phyloP scores from a whole-genome alignment of 257 asterid genomes.

The Solanum lycopersicoides region DNA sequence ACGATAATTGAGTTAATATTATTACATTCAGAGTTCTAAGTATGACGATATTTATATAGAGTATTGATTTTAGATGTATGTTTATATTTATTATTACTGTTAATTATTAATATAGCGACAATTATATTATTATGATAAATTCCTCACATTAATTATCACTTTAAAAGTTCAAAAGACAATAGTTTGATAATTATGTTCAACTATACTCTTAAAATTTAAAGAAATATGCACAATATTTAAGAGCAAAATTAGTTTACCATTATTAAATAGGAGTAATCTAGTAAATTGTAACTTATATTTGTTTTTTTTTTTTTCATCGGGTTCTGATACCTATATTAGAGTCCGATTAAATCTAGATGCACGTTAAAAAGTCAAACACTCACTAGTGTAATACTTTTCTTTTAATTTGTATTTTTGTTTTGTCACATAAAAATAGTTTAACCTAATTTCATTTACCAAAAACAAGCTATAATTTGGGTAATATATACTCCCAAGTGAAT shows the following conservation, averaged over 20 bases:
- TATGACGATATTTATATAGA: too few relatives aligned
- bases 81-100: too few relatives aligned
- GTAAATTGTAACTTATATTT: too few relatives aligned
- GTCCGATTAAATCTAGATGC: too few relatives aligned
- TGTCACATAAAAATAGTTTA: not conserved
- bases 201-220: not conserved
- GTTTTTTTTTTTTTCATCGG: too few relatives aligned
- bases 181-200: not conserved
- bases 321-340: too few relatives aligned
- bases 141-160: not conserved
- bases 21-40: rapidly evolving
- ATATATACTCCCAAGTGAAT: not conserved
- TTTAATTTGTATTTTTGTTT: not conserved
- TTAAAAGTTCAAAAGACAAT: not conserved
- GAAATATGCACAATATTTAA: not conserved
- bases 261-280: too few relatives aligned
- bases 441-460: not conserved
- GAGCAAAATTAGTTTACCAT: not conserved
- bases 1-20: too few relatives aligned
- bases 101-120: too few relatives aligned
- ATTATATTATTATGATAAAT: too few relatives aligned
- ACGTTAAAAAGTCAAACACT: too few relatives aligned
- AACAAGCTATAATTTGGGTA: not conserved
- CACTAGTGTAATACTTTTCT: not conserved
- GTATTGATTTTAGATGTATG: too few relatives aligned